Percentiles rank a stretch among this genome's conserved stretches.
Conservation (phyloP, 192 early-diverging fungal species). For the Entomortierella parvispora region DNA sequence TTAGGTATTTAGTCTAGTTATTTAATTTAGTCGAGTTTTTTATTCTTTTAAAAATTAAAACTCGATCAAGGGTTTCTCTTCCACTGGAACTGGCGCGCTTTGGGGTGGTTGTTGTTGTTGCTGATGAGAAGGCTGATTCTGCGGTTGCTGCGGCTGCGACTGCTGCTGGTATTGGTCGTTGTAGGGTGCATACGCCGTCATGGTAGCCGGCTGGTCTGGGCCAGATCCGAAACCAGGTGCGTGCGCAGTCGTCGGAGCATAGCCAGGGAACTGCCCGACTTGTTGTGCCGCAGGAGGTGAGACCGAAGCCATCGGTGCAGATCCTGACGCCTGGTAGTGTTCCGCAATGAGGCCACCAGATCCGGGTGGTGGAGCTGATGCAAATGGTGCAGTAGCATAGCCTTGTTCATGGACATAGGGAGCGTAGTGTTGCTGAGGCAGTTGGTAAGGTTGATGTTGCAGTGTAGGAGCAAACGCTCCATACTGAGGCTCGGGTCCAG, state of each 20-base stretch:
- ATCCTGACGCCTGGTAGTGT: no score
- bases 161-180: conserved; percentile 13
- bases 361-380: conserved; percentile 26
- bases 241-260: not conserved
- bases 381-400: conserved; percentile 35
- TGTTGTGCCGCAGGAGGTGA: conserved; percentile 7
- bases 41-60: conserved; percentile 33
- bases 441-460: conserved; percentile 18
- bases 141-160: conserved; percentile 40
- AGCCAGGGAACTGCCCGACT: not conserved
- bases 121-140: conserved; percentile 29
- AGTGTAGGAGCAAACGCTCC: conserved; percentile 37
- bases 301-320: not conserved
- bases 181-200: conserved; percentile 17
- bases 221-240: not conserved
- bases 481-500: conserved; percentile 39
- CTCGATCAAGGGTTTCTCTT: conserved; percentile 72
- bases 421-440: conserved; percentile 43
- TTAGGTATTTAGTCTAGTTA: no score
- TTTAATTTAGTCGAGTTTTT: not conserved
- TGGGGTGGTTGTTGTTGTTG: conserved; percentile 25
- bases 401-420: conserved; percentile 46
- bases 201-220: not conserved
- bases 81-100: conserved; percentile 17
- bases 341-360: no score